Conservation (phyloP, 228 moss, liverwort and hornwort genomes). For the Sphagnum magellanicum region DNA sequence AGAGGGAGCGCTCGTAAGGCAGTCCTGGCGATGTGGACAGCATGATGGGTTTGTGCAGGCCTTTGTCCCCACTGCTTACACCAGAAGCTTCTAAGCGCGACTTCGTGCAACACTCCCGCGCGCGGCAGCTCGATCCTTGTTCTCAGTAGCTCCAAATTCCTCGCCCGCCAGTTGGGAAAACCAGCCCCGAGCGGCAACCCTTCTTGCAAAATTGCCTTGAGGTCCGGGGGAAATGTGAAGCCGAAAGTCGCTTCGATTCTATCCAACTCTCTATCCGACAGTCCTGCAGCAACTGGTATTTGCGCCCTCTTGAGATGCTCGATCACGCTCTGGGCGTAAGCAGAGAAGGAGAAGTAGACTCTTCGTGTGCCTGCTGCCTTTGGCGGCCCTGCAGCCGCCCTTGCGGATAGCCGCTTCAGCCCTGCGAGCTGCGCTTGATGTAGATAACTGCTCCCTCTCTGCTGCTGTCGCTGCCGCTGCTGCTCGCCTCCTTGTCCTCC, state of each 20-base stretch:
- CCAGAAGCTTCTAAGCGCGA: constrained; percentile 65
- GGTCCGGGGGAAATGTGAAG: constrained; percentile 88
- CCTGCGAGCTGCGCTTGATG: constrained; percentile 79
- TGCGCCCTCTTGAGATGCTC: constrained; percentile 61
- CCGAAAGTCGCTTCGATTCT: constrained; percentile 72
- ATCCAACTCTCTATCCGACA: constrained; percentile 77
- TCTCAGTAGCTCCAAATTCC: constrained; percentile 55
- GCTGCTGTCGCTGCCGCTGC: constrained; percentile 16
- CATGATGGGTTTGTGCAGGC: constrained; percentile 62
- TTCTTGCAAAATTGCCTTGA: constrained; percentile 72
- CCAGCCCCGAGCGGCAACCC: constrained; percentile 81
- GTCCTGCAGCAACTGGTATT: constrained; percentile 72
- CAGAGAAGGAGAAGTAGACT: constrained; percentile 80
- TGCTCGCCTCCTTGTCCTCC: neutral
- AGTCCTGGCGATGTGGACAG: constrained; percentile 46
- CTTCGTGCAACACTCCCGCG: constrained; percentile 67
- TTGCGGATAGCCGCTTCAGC: constrained; percentile 75
- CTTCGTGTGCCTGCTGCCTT: constrained; percentile 62
- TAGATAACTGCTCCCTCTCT: constrained; percentile 20
- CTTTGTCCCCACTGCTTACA: constrained; percentile 89
- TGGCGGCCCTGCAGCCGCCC: constrained; percentile 68
- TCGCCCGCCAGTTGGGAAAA: constrained; percentile 87
- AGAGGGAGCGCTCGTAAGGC: constrained; percentile 58
- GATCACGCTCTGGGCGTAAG: constrained; percentile 68
- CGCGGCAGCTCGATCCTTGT: constrained; percentile 76